These are phyloP conservation scores for Eucalyptus cloeziana DNA, from an alignment of 345 rosid genomes.

Conservation along the genomic window DNA sequence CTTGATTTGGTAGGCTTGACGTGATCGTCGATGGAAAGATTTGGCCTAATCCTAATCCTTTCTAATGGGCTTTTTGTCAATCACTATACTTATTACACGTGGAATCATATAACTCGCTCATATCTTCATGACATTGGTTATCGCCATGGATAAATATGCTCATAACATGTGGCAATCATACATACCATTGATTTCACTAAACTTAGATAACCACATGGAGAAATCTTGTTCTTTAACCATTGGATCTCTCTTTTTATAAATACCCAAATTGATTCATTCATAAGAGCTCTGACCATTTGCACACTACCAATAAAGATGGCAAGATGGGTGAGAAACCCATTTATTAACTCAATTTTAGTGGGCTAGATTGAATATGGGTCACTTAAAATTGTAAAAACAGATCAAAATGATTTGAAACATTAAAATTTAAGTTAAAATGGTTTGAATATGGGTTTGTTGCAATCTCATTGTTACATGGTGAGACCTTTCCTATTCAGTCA, in stretches of 20 bases:
- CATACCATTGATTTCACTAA: background rate
- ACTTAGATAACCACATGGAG: background rate
- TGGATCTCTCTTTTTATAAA: background rate
- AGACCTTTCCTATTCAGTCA: accelerated
- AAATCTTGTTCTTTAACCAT: background rate
- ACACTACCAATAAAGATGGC: too few species aligned
- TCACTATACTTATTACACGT: background rate
- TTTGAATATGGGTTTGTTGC: too few species aligned
- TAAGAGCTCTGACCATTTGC: background rate
- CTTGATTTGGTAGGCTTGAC: background rate
- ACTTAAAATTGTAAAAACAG: too few species aligned
- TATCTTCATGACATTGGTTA: background rate
- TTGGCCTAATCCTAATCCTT: background rate
- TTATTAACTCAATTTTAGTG: too few species aligned
- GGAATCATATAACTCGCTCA: background rate
- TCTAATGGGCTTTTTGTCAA: background rate
- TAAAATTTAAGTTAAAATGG: too few species aligned
- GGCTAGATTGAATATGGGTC: too few species aligned
- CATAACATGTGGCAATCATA: background rate
- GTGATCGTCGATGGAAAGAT: background rate
- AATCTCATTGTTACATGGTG: too few species aligned
- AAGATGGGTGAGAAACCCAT: too few species aligned
- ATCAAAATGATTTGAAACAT: too few species aligned
- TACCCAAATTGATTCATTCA: too few species aligned
- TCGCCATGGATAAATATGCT: background rate